Evolutionary conservation across 2,329 filamentous ascomycete species (phyloP).

Genomic region (Diplodia corticola): DNA sequence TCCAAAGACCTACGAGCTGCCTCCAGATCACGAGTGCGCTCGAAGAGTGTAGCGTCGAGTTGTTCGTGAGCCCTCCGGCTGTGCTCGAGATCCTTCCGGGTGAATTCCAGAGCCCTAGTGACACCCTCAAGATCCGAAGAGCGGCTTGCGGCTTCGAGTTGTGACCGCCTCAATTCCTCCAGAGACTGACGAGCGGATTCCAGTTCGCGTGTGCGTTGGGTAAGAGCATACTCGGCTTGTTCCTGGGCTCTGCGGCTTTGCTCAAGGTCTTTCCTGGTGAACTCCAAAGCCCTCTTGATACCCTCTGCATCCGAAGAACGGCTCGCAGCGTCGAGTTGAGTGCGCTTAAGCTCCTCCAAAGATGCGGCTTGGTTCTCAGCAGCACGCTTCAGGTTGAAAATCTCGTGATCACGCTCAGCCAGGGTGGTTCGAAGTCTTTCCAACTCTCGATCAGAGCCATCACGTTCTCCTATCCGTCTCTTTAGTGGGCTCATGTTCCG

Average conservation of each 20-base stretch:
- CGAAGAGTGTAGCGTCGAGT: constrained; percentile 25
- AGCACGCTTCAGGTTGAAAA: constrained; percentile 35
- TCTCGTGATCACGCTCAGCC: constrained; percentile 37
- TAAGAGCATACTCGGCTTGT: constrained; percentile 25
- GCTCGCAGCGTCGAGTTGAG: constrained; percentile 17
- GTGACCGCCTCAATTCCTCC: constrained; percentile 32
- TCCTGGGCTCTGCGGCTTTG: constrained; percentile 10
- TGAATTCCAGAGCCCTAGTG: neutral
- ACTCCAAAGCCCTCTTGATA: constrained; percentile 6
- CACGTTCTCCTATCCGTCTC: constrained; percentile 37
- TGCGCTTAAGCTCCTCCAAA: constrained; percentile 35
- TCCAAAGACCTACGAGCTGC: constrained; percentile 32
- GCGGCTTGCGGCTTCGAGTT: neutral
- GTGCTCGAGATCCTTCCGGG: constrained; percentile 16
- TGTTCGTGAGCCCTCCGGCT: constrained; percentile 7
- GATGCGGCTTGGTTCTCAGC: constrained; percentile 34
- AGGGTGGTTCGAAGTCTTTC: constrained; percentile 33
- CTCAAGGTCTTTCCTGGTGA: constrained; percentile 20
- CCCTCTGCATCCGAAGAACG: constrained; percentile 6
- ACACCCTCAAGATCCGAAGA: constrained; percentile 4
- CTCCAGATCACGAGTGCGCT: constrained; percentile 38
- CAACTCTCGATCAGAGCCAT: constrained; percentile 35
- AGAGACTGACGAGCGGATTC: constrained; percentile 32
- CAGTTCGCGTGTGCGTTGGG: constrained; percentile 38
- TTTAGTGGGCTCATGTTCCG: constrained; percentile 40